A percentile compares a stretch with the other conserved stretches of the same genome.
Conservation (phyloP, 2,329 filamentous ascomycete genomes). For the Daldinia eschscholtzii region DNA sequence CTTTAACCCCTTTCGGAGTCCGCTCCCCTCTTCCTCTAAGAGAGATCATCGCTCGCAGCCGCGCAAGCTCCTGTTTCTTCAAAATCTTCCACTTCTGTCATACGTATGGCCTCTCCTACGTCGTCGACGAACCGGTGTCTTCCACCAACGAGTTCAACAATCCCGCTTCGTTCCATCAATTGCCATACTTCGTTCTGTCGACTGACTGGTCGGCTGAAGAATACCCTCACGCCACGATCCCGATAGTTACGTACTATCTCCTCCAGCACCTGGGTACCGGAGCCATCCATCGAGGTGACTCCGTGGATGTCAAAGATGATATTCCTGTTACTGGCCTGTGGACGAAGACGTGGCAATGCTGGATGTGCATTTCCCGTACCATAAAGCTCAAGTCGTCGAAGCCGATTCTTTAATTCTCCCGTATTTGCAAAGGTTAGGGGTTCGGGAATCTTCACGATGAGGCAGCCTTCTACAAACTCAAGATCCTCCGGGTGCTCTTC, state of each 20-base stretch:
- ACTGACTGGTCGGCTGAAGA: conserved; percentile 73
- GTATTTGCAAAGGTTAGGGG: conserved; percentile 98
- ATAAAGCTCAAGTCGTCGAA: conserved; percentile 88
- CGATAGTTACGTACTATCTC: conserved; percentile 89
- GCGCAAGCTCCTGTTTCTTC: conserved; percentile 39
- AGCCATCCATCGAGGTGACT: conserved; percentile 94
- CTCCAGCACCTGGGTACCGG: conserved; percentile 88
- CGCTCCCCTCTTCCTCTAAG: conserved; percentile 21
- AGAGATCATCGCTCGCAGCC: conserved; percentile 38
- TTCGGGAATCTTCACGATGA: conserved; percentile 98
- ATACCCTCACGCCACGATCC: conserved; percentile 80
- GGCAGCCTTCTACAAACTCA: conserved; percentile 90
- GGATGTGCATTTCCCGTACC: conserved; percentile 89
- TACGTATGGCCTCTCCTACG: conserved; percentile 84
- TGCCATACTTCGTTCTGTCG: conserved; percentile 71
- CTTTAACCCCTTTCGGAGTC: conserved; percentile 5
- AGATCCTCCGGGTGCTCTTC: conserved; percentile 78
- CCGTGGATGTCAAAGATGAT: conserved; percentile 98
- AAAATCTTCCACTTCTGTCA: conserved; percentile 77
- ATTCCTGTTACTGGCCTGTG: conserved; percentile 86
- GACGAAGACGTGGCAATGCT: conserved; percentile 82
- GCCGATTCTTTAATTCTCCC: conserved; percentile 85
- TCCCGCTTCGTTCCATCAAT: conserved; percentile 82
- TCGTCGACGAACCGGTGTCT: conserved; percentile 81
- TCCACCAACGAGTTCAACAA: conserved; percentile 86